Conservation (phyloP, 495 filamentous ascomycete species). For the Bombardia bombarda region DNA sequence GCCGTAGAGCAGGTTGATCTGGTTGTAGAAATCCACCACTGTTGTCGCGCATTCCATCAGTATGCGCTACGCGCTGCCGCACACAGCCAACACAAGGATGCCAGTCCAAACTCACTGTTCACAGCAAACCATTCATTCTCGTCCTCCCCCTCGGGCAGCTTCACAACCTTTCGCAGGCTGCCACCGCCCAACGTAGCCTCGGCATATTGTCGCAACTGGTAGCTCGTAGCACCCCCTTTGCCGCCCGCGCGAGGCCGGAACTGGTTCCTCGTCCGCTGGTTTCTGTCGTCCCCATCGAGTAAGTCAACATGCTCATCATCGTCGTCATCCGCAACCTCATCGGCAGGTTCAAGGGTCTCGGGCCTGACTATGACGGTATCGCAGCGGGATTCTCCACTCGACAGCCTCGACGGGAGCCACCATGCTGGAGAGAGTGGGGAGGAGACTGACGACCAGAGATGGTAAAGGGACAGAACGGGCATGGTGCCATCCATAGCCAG, state of each 20-base stretch:
- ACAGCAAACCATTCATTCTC: conserved; percentile 96
- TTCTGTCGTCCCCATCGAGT: conserved; percentile 43
- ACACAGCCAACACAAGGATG: neutral
- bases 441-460: neutral
- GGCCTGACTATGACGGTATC: neutral
- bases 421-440: neutral
- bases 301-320: conserved; percentile 14
- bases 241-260: conserved; percentile 85
- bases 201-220: conserved; percentile 94
- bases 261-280: conserved; percentile 79
- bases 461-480: neutral
- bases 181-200: conserved; percentile 94
- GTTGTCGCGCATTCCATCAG: conserved; percentile 6
- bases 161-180: conserved; percentile 91
- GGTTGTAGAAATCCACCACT: conserved; percentile 99
- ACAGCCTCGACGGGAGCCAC: neutral
- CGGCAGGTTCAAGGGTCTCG: neutral
- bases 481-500: neutral
- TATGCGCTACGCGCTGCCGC: neutral
- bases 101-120: conserved; percentile 61
- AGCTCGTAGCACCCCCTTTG: conserved; percentile 81
- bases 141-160: conserved; percentile 93
- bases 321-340: neutral
- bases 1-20: conserved; percentile 97
- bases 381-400: neutral